Percentiles rank a stretch among this genome's conserved stretches.
Conservation (phyloP, 2,329 filamentous ascomycete species). For the Pestalotiopsis sp. region DNA sequence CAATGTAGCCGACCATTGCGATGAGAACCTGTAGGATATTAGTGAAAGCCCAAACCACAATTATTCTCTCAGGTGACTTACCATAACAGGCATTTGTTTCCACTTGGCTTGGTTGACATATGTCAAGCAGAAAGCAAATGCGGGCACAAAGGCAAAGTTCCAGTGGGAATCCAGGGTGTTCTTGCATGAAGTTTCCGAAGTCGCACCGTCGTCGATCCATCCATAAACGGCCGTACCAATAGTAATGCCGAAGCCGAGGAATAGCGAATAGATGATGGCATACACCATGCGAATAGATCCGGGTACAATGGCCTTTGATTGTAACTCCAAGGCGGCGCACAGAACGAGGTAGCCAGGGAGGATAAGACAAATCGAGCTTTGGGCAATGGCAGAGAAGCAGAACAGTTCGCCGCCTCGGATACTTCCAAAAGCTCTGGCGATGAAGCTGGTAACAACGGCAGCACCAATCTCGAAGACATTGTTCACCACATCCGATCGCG, state of each 20-base stretch:
- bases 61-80: background rate
- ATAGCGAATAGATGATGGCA: slow-evolving; percentile 71
- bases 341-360: slow-evolving; percentile 66
- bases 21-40: slow-evolving; percentile 52
- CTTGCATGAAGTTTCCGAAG: slow-evolving; percentile 43
- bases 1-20: slow-evolving; percentile 73
- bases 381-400: slow-evolving; percentile 72
- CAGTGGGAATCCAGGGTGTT: slow-evolving; percentile 50
- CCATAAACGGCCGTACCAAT: slow-evolving; percentile 57
- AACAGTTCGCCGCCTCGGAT: slow-evolving; percentile 62
- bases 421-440: slow-evolving; percentile 71
- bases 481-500: slow-evolving; percentile 71
- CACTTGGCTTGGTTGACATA: slow-evolving; percentile 82
- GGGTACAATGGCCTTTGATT: slow-evolving; percentile 68
- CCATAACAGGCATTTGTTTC: slow-evolving; percentile 79
- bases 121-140: slow-evolving; percentile 71
- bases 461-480: slow-evolving; percentile 57
- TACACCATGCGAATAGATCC: slow-evolving; percentile 75
- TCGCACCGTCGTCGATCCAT: slow-evolving; percentile 46
- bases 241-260: slow-evolving; percentile 73
- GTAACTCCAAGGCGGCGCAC: slow-evolving; percentile 64
- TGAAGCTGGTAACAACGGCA: slow-evolving; percentile 67
- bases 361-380: slow-evolving; percentile 76
- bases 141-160: slow-evolving; percentile 68
- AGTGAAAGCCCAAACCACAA: background rate